Evolutionary conservation across 306 rosid genomes (phyloP).

Genomic region (Bauhinia variegata): DNA sequence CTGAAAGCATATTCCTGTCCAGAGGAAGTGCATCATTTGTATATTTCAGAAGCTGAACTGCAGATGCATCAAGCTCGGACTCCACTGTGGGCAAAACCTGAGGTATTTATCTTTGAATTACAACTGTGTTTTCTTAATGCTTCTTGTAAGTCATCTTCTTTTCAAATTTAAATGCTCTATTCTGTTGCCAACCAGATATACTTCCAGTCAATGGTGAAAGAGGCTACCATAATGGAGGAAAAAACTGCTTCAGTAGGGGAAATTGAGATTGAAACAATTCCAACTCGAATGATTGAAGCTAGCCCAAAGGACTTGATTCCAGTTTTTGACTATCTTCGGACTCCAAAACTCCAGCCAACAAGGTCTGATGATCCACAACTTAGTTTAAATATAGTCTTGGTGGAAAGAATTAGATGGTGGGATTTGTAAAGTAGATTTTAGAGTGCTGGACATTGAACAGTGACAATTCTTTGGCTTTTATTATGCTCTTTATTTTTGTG

Average conservation of each 20-base stretch:
- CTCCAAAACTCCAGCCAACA: conserved; percentile 54
- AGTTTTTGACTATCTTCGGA: conserved; percentile 63
- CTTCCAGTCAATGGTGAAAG: conserved; percentile 69
- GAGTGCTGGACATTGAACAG: background rate
- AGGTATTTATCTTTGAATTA: conserved; percentile 52
- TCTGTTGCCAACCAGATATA: conserved; percentile 61
- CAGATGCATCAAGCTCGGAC: conserved; percentile 70
- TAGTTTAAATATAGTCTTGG: conserved; percentile 14
- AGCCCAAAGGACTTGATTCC: conserved; percentile 83
- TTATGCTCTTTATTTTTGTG: background rate
- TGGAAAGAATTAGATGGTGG: background rate
- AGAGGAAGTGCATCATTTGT: conserved; percentile 72
- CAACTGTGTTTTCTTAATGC: conserved; percentile 10
- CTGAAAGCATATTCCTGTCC: conserved; percentile 49
- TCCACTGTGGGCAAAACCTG: conserved; percentile 80
- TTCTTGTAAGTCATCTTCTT: conserved; percentile 10
- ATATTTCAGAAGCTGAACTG: conserved; percentile 96
- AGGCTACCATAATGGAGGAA: conserved; percentile 53
- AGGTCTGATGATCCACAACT: conserved; percentile 51
- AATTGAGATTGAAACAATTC: conserved; percentile 77
- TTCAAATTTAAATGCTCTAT: conserved; percentile 25
- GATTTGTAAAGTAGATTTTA: too few species aligned
- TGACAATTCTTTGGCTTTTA: background rate
- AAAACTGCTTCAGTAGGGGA: conserved; percentile 63
- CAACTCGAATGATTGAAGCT: conserved; percentile 69